Evolutionary conservation across 2,329 filamentous ascomycete genomes (phyloP).

Genomic region (Daldinia sp.): DNA sequence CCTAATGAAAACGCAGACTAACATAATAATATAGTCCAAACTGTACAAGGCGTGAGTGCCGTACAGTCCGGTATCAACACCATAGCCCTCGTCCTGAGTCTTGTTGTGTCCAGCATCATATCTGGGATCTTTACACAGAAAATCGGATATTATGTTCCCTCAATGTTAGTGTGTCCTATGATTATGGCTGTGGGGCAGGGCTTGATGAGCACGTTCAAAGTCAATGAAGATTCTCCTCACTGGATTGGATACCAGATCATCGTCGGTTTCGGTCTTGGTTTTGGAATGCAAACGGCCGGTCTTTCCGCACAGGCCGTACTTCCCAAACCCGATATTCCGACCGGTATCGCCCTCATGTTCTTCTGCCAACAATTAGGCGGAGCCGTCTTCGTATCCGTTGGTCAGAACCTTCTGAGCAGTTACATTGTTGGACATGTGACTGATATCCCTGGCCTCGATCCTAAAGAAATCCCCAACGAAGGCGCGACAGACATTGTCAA

Average conservation of each 20-base stretch:
- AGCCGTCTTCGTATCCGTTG: constrained; percentile 60
- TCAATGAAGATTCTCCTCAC: constrained; percentile 59
- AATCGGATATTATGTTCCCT: constrained; percentile 70
- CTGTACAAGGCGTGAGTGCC: constrained; percentile 64
- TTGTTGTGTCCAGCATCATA: constrained; percentile 64
- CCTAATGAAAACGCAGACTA: constrained; percentile 24
- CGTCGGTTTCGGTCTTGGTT: constrained; percentile 68
- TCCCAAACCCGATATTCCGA: constrained; percentile 58
- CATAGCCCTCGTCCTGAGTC: constrained; percentile 67
- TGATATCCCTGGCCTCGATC: constrained; percentile 52
- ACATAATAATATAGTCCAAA: constrained; percentile 58
- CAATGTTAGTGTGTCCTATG: constrained; percentile 65
- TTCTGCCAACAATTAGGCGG: constrained; percentile 62
- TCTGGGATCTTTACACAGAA: constrained; percentile 63
- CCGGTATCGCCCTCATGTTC: constrained; percentile 59
- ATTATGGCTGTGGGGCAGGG: constrained; percentile 66
- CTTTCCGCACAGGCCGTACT: constrained; percentile 64
- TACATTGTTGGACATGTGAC: constrained; percentile 51
- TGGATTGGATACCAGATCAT: constrained; percentile 73
- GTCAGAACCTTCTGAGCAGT: constrained; percentile 56
- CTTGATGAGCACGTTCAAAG: constrained; percentile 67
- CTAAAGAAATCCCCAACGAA: constrained; percentile 51
- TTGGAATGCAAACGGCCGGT: constrained; percentile 68
- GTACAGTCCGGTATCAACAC: constrained; percentile 69
- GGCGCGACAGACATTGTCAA: constrained; percentile 65